Conservation (phyloP, 257 asterid species). For the Salvia splendens region DNA sequence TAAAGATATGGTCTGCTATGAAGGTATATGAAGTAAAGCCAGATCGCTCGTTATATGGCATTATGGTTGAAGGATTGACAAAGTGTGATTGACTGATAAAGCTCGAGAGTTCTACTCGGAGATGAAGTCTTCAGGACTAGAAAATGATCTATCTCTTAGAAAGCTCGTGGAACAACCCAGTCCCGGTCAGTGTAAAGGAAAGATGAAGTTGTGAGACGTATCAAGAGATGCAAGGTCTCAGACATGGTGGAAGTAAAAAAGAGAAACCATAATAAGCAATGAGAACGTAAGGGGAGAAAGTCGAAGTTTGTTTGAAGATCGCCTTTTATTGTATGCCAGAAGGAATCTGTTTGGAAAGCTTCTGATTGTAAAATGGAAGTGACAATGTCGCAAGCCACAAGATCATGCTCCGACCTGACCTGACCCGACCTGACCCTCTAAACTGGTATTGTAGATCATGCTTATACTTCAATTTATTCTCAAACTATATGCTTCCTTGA, state of each 20-base stretch:
- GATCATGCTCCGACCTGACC: neutral
- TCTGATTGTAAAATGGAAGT: neutral
- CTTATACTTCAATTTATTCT: too few species aligned
- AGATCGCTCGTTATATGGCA: conserved; percentile 46
- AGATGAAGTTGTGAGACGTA: conserved; percentile 31
- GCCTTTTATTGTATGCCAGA: neutral
- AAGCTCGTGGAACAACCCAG: conserved; percentile 56
- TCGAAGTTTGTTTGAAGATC: conserved; percentile 3
- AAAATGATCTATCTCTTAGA: conserved; percentile 53
- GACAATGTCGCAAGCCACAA: neutral
- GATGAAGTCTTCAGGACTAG: conserved; percentile 54
- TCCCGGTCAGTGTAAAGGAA: conserved; percentile 27
- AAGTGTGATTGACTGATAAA: conserved; percentile 48
- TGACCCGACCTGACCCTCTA: neutral
- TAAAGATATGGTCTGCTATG: conserved; percentile 68
- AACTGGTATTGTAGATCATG: neutral
- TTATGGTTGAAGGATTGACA: conserved; percentile 68
- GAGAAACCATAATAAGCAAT: conserved; percentile 30
- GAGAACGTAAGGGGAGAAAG: conserved; percentile 28
- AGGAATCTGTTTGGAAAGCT: neutral
- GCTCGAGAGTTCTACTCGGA: conserved; percentile 69
- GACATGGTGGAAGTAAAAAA: conserved; percentile 23
- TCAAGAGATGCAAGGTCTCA: conserved; percentile 36
- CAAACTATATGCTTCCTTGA: too few species aligned
- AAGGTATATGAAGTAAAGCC: conserved; percentile 48